Base-by-base conservation (phyloP, 768 basidiomycete species). In the Favolaschia claudopus region DNA sequence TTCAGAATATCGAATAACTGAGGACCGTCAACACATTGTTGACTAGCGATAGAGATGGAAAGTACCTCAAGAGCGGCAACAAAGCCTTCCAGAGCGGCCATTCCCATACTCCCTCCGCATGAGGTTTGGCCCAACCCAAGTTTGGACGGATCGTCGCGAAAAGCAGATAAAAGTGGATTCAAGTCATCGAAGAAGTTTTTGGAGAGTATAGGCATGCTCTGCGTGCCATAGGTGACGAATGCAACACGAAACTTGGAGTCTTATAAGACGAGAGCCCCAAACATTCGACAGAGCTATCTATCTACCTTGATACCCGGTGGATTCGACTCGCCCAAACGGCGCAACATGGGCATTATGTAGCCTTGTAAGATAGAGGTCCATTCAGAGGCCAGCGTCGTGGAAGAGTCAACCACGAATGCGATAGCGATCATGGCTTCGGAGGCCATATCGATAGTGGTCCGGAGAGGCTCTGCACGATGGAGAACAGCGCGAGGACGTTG, bases 11-110 rank as follows among this genome's bases (percentile, higher is more conserved):
- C 79, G 63, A 80, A 82, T 25, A 83, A 62, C 80, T 82, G 34
- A 15, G 36, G 8, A 25, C 7, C 13, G 9, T 40, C 38, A 58
- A 25, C 8, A 33, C 38, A 32, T n/a, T n/a, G n/a, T n/a, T n/a
- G n/a, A n/a, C n/a, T n/a, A n/a, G n/a, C n/a, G n/a, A 34, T 4
- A 19, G 37, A 36, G 5, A 27, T 31, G 31, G 15, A 31, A 31
- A 37, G 20, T 50, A 90, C 89, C 79, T 92, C 89, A 22, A 91
- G 72, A 29, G 85, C 86, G 17, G 89, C 86, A 14, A 89, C 86
- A 13, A 90, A 70, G 8, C 87, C 91, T 56, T 92, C 91, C 7
- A 92, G 73, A 5, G 87, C 86, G 25, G 88, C 87, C 82, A 90
- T 81, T 1, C 89, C 89, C 55, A 67, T 70, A 27, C 70, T 70